Evolutionary conservation across 2,329 filamentous ascomycete species (phyloP), one percentile per base, ranked within the genome.

Genomic region (Penicillium glabrum): DNA sequence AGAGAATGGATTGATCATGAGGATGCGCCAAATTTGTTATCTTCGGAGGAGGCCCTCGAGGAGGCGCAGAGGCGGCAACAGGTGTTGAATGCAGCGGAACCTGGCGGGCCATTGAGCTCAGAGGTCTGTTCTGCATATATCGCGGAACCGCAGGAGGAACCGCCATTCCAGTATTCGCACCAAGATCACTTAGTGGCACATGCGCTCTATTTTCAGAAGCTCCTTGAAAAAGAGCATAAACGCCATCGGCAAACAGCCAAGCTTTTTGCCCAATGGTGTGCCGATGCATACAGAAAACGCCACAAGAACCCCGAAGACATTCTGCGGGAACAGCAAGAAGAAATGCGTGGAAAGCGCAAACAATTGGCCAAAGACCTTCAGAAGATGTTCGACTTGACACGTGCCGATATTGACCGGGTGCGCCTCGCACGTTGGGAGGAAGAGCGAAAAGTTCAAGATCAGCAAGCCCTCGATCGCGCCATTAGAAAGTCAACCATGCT

Each of bases 181-280:
- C 84, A 86, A 69, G 93, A 98, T 68, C 90, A 98, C 70, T 82
- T 98, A 52, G 81, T 89, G 46, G 87, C 88, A 46, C 93, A 96
- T 59, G 88, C 89, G 57, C 70, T 88, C 13, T 89, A 93, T 65
- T 93, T 98, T 65, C 86, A 90, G 47, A 89, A 87, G 66, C 80
- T 98, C 35, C 85, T 98, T 77, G 76, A 88, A 3, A 84, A 86
- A 56, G 95, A 99, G 72, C 89, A 92, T 64, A 85, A 85, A 61
- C 83, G 87, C 13, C 93, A 98, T 73, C 86, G 86, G 35, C 80
- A 84, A n/a, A 80, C 83, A 3, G 93, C 93, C 1, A 96, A 92
- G 72, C 85, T 86, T 52, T 75, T 96, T 52, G 93, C 93, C 1
- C 86, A 76, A 41, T 74, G 70, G 72, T 77, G 75, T 56, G 75